Percentiles rank a stretch among this genome's conserved stretches.
phyloP scores from a whole-genome alignment of 768 basidiomycete genomes.

The Tricholoma terreum region DNA sequence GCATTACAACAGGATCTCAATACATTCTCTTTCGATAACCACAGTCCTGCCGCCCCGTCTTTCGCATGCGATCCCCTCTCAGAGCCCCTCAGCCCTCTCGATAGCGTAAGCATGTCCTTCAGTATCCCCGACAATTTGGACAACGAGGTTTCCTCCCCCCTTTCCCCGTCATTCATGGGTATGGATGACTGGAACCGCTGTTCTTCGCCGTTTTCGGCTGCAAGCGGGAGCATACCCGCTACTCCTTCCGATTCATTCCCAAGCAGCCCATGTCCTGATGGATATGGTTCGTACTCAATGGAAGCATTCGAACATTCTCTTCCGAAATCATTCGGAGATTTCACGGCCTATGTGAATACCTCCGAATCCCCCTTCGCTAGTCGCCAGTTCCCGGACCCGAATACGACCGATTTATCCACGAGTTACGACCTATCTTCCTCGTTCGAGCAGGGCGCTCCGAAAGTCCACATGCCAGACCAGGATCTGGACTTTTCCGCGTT shows the following conservation, averaged over 20 bases:
- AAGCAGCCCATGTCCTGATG: constrained; percentile 25
- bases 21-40: constrained; percentile 44
- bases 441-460: constrained; percentile 18
- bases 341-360: constrained; percentile 17
- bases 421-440: constrained; percentile 14
- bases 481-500: constrained; percentile 35
- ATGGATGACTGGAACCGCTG: constrained; percentile 42
- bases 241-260: constrained; percentile 35
- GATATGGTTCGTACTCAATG: constrained; percentile 27
- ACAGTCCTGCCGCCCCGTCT: constrained; percentile 26
- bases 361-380: constrained; percentile 7
- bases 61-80: constrained; percentile 29
- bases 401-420: constrained; percentile 14
- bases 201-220: constrained; percentile 39
- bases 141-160: constrained; percentile 15
- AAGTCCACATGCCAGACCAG: constrained; percentile 24
- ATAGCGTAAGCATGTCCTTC: constrained; percentile 9
- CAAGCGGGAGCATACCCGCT: constrained; percentile 34
- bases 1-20: constrained; percentile 36
- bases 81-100: constrained; percentile 19
- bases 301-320: constrained; percentile 29
- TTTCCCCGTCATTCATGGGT: constrained; percentile 35
- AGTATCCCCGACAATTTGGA: background rate
- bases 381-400: constrained; percentile 15
- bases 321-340: constrained; percentile 25